A percentile compares a stretch with the other conserved stretches of the same genome.
phyloP scores from a whole-genome alignment of 495 filamentous ascomycete genomes.

The Mytilinidion resinicola region DNA sequence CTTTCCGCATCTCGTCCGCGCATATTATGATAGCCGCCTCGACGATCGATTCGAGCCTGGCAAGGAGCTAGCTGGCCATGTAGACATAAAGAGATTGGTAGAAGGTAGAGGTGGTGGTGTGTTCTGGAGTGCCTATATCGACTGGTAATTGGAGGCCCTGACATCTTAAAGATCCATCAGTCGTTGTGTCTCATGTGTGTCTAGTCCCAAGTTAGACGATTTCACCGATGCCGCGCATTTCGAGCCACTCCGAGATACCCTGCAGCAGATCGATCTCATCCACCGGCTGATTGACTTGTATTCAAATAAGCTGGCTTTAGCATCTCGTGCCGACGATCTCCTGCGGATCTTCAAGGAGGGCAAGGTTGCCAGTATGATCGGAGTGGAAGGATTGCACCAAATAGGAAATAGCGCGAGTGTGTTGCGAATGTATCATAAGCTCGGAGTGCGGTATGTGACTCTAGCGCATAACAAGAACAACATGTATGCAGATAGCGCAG shows the following conservation, averaged over 20 bases:
- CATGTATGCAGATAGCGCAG: conserved; percentile 9
- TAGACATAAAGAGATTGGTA: background rate
- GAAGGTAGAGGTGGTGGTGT: conserved; percentile 8
- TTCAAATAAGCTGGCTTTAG: conserved; percentile 14
- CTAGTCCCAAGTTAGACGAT: conserved; percentile 11
- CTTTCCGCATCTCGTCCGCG: background rate
- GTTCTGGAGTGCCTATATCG: conserved; percentile 19
- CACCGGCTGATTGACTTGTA: conserved; percentile 30
- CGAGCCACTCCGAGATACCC: conserved; percentile 26
- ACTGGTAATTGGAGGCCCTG: conserved; percentile 6
- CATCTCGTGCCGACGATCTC: conserved; percentile 20
- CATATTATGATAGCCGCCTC: conserved; percentile 5
- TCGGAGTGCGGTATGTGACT: conserved; percentile 12
- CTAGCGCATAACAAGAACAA: conserved; percentile 14
- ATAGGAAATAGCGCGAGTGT: conserved; percentile 32
- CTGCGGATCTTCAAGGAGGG: background rate
- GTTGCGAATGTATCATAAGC: conserved; percentile 26
- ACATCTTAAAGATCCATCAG: background rate
- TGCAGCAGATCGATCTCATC: conserved; percentile 39
- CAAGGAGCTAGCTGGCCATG: background rate
- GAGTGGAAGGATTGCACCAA: conserved; percentile 18
- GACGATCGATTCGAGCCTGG: background rate
- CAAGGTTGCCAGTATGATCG: conserved; percentile 23
- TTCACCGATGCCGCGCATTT: conserved; percentile 15
- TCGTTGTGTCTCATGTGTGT: background rate